phyloP scores from a whole-genome alignment of 352 stramenopile genomes.

The Elongisporangium prolatum region DNA sequence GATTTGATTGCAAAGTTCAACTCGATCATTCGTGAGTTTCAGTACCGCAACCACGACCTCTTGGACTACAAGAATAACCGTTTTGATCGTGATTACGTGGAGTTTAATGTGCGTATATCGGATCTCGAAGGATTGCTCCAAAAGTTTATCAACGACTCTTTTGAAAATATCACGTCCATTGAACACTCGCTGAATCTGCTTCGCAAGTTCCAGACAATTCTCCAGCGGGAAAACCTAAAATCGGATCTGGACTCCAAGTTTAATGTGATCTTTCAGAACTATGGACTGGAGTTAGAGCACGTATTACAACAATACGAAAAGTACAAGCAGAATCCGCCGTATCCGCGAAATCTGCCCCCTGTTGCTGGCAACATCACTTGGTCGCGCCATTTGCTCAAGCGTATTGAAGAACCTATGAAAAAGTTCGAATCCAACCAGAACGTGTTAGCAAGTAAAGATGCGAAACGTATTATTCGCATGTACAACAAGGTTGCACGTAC shows the following conservation, averaged over 20 bases:
- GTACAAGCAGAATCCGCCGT: slow-evolving; percentile 96
- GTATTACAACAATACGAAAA: slow-evolving; percentile 98
- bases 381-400: slow-evolving; percentile 96
- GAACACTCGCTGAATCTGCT: slow-evolving; percentile 96
- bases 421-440: slow-evolving; percentile 98
- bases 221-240: slow-evolving; percentile 98
- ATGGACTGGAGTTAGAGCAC: slow-evolving; percentile 96
- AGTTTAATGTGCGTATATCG: slow-evolving; percentile 95
- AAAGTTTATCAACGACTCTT: slow-evolving; percentile 98
- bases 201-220: slow-evolving; percentile 97
- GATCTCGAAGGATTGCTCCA: slow-evolving; percentile 96
- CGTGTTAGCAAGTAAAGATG: slow-evolving; percentile 95
- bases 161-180: slow-evolving; percentile 98
- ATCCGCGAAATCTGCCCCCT: slow-evolving; percentile 95
- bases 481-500: slow-evolving; percentile 99
- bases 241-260: slow-evolving; percentile 98
- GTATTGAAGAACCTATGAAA: slow-evolving; percentile 99
- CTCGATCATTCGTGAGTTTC: slow-evolving; percentile 95
- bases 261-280: slow-evolving; percentile 99
- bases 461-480: slow-evolving; percentile 98
- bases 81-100: slow-evolving; percentile 96
- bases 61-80: slow-evolving; percentile 99
- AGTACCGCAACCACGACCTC: slow-evolving; percentile 95
- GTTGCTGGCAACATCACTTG: slow-evolving; percentile 98
- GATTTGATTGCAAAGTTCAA: slow-evolving; percentile 93